phyloP scores from a whole-genome alignment of 768 basidiomycete genomes.

The Rhodotorula diobovata region DNA sequence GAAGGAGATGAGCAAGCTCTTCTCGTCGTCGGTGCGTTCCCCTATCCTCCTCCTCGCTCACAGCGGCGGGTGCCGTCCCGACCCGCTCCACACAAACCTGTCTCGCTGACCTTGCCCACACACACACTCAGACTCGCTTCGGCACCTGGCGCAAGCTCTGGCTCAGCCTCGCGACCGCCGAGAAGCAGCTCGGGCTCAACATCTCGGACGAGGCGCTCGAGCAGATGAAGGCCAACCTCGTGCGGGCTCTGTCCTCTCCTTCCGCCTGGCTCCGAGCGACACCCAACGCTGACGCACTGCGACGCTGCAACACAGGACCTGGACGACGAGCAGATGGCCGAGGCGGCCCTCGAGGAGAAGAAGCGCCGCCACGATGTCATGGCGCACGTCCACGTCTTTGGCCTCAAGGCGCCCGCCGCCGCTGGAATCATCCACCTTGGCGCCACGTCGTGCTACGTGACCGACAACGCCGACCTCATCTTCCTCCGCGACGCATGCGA shows the following conservation, averaged over 20 bases:
- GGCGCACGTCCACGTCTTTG: constrained; percentile 97
- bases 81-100: too few relatives aligned
- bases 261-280: neutral
- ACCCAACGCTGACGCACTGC: too few relatives aligned
- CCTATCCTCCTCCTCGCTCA: neutral
- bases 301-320: too few relatives aligned
- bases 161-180: constrained; percentile 92
- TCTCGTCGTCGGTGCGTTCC: constrained; percentile 72
- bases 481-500: constrained; percentile 84
- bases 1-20: constrained; percentile 95
- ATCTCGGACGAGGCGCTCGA: constrained; percentile 85
- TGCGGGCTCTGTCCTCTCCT: constrained; percentile 49
- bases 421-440: constrained; percentile 59
- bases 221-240: constrained; percentile 91
- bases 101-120: neutral
- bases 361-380: constrained; percentile 97
- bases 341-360: constrained; percentile 92
- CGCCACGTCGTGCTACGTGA: constrained; percentile 98
- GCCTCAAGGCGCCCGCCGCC: constrained; percentile 37
- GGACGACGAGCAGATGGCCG: constrained; percentile 81
- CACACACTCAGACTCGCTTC: constrained; percentile 73
- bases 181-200: constrained; percentile 87
- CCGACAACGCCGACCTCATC: constrained; percentile 97
- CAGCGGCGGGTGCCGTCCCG: too few relatives aligned
- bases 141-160: constrained; percentile 91